These are phyloP conservation scores for Arxiozyma bovina DNA, from an alignment of 1,139 yeast genomes.

Conservation along the genomic window DNA sequence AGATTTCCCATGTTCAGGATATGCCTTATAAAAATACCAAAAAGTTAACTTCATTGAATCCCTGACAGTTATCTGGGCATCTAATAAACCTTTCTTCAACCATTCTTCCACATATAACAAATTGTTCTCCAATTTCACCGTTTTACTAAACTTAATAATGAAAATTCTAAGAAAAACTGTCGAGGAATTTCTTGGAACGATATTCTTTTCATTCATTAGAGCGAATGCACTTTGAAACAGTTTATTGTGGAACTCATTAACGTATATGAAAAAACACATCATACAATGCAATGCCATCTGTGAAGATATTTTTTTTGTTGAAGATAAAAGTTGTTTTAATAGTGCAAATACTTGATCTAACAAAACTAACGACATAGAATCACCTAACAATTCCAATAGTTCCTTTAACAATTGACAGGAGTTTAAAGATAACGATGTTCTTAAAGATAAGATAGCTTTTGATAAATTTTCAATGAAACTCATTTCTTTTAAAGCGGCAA, in stretches of 20 bases:
- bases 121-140: constrained; percentile 33
- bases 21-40: constrained; percentile 55
- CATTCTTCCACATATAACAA: constrained; percentile 45
- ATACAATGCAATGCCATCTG: constrained; percentile 62
- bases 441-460: constrained; percentile 60
- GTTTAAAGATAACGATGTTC: constrained; percentile 74
- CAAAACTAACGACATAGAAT: constrained; percentile 45
- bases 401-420: constrained; percentile 80
- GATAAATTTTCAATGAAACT: constrained; percentile 51
- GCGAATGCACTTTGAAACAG: constrained; percentile 43
- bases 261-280: constrained; percentile 47
- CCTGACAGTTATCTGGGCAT: constrained; percentile 75
- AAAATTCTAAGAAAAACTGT: constrained; percentile 64
- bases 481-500: constrained; percentile 27
- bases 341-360: constrained; percentile 53
- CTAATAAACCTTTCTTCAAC: constrained; percentile 55
- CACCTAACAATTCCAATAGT: constrained; percentile 42
- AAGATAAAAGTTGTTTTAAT: constrained; percentile 55
- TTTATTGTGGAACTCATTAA: constrained; percentile 43
- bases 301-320: constrained; percentile 74
- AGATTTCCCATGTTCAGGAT: constrained; percentile 37
- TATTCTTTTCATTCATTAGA: constrained; percentile 58
- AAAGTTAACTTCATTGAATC: constrained; percentile 65
- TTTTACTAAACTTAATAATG: constrained; percentile 39
- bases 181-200: constrained; percentile 60